phyloP scores from a whole-genome alignment of 805 yeast genomes.

The Cyberlindnera mycetangii region DNA sequence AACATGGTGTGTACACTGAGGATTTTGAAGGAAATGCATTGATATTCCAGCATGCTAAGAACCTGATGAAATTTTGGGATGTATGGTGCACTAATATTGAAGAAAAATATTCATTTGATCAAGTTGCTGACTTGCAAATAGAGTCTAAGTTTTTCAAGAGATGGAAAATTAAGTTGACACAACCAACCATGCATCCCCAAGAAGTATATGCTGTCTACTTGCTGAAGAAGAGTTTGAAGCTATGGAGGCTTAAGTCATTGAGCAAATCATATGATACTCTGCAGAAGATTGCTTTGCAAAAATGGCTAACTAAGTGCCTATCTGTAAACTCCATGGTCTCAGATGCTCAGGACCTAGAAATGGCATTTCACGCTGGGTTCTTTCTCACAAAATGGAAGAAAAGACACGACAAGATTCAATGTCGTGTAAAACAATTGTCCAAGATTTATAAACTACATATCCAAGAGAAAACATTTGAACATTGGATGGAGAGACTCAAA shows the following conservation, averaged over 20 bases:
- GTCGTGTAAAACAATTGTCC: constrained; percentile 1
- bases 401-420: background rate
- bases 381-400: constrained; percentile 27
- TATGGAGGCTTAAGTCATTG: constrained; percentile 14
- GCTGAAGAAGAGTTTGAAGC: constrained; percentile 3
- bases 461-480: constrained; percentile 1
- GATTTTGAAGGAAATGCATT: constrained; percentile 23
- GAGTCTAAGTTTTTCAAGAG: constrained; percentile 15
- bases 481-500: constrained; percentile 12
- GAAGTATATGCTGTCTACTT: constrained; percentile 5
- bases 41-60: constrained; percentile 16
- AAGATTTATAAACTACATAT: background rate
- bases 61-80: constrained; percentile 19
- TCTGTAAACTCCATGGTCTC: background rate
- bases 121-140: constrained; percentile 16
- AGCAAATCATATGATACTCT: background rate
- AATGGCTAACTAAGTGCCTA: constrained; percentile 13
- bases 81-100: constrained; percentile 21
- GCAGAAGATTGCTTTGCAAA: background rate
- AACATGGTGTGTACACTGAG: constrained; percentile 13
- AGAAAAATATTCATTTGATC: constrained; percentile 7
- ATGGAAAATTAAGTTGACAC: constrained; percentile 17
- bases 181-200: constrained; percentile 5
- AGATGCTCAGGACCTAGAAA: constrained; percentile 19
- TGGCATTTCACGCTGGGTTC: constrained; percentile 25